Evolutionary conservation across 495 filamentous ascomycete genomes (phyloP).

Genomic region (Neurospora sp.): DNA sequence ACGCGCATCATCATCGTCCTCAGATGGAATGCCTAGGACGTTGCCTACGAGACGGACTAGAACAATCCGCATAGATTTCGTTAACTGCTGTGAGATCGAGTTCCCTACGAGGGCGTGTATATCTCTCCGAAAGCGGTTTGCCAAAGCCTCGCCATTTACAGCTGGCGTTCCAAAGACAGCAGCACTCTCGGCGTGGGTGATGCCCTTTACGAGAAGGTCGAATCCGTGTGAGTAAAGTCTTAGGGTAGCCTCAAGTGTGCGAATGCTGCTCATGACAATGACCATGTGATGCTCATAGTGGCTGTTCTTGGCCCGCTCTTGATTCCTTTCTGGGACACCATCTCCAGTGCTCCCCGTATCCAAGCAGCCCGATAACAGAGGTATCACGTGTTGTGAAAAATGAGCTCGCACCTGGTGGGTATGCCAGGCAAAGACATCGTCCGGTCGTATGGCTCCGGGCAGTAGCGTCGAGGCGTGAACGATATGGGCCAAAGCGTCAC

Average conservation of each 20-base stretch:
- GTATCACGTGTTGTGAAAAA: conserved; percentile 41
- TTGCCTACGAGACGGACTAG: conserved; percentile 41
- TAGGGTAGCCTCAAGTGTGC: conserved; percentile 39
- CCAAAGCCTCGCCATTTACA: conserved; percentile 24
- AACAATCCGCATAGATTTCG: conserved; percentile 41
- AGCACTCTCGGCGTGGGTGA: conserved; percentile 9
- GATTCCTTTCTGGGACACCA: background rate
- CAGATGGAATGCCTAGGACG: conserved; percentile 45
- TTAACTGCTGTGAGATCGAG: conserved; percentile 47
- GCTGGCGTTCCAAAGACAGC: conserved; percentile 5
- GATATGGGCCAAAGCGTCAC: conserved; percentile 33
- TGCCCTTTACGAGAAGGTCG: conserved; percentile 31
- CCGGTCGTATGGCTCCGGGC: conserved; percentile 35
- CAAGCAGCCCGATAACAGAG: conserved; percentile 29
- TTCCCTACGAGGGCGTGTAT: conserved; percentile 59
- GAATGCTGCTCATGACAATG: conserved; percentile 35
- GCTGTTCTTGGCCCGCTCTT: conserved; percentile 1
- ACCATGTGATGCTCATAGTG: conserved; percentile 27
- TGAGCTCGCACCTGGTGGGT: conserved; percentile 41
- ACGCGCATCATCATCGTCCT: conserved; percentile 5
- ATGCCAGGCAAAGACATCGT: conserved; percentile 42
- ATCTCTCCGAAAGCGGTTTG: conserved; percentile 45
- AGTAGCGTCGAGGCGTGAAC: conserved; percentile 26
- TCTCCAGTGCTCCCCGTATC: conserved; percentile 10
- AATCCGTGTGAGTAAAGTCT: conserved; percentile 40